Base-by-base conservation (phyloP, 345 rosid species). In the Draba incana region DNA sequence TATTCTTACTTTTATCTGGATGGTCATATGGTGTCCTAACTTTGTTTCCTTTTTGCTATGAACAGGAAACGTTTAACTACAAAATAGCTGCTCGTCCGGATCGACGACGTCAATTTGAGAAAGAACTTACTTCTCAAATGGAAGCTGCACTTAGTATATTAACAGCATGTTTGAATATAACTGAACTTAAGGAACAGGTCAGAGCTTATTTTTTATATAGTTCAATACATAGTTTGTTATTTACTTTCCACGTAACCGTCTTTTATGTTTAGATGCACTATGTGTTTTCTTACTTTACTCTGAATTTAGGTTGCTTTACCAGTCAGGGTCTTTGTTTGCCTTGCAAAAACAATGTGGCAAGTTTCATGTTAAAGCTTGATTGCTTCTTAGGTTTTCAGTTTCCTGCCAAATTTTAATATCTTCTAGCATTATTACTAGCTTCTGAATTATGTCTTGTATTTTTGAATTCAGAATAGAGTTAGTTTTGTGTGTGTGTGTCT, bases 1-100 rank as follows among this genome's bases (percentile, higher is more conserved):
- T 39, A 20, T 35, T 27, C 24, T 64, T n/a, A 10, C 35, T 75
- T 41, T n/a, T 28, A 41, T 53, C 16, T 45, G 58, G 57, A 60
- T 39, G 51, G 53, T 47, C 23, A 60, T 16, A 45, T 66, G 16
- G 14, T 47, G 39, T 25, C 64, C 47, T 62, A 42, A 8, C 50
- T 71, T 7, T 46, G 11, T 49, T 11, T 80, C 46, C 44, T 53
- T 66, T 44, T 66, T 44, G 54, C 75, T 70, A 31, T 50, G 75
- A 52, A 44, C 78, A 94, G 99, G 99, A 94, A 85, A 87, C 83
- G 38, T 88, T 75, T 82, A 94, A 94, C 85, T 88, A 92, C 80
- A 94, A 94, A 84, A 94, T 94, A 75, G 96, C 99, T 33, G 98
- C 99, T 74, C 99, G 93, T 64, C 97, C 98, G 10, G 98, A 94